These are phyloP conservation scores for Carex cristatella DNA, from an alignment of 176 grass and related monocot genomes.

Conservation along the genomic window DNA sequence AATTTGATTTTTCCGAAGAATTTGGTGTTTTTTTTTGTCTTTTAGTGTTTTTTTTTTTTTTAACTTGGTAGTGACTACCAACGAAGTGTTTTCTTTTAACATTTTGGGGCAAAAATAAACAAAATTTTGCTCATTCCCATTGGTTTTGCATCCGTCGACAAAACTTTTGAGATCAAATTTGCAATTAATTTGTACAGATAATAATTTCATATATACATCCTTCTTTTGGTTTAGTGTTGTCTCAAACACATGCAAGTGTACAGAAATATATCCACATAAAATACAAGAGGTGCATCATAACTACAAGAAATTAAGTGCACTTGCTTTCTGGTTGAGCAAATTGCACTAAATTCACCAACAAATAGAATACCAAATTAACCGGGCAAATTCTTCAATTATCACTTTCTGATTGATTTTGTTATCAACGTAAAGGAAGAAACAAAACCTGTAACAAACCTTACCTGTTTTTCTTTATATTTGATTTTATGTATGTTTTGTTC, in stretches of 20 bases:
- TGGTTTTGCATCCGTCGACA: background rate
- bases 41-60: too few species aligned
- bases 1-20: too few species aligned
- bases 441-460: too few species aligned
- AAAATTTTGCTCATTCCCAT: background rate
- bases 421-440: too few species aligned
- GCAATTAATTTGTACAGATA: background rate
- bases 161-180: too few species aligned
- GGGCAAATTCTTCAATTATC: background rate
- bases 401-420: too few species aligned
- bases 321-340: conserved; percentile 17
- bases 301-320: background rate
- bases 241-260: background rate
- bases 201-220: background rate
- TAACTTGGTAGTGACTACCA: too few species aligned
- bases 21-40: too few species aligned
- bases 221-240: background rate
- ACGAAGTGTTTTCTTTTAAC: background rate
- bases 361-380: background rate
- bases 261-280: conserved; percentile 4
- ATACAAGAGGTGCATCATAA: conserved; percentile 4
- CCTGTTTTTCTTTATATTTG: too few species aligned
- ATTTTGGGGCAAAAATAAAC: background rate
- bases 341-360: conserved; percentile 10
- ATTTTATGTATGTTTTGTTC: too few species aligned